phyloP scores from a whole-genome alignment of 495 filamentous ascomycete genomes.

The Podospora pseudocomata region DNA sequence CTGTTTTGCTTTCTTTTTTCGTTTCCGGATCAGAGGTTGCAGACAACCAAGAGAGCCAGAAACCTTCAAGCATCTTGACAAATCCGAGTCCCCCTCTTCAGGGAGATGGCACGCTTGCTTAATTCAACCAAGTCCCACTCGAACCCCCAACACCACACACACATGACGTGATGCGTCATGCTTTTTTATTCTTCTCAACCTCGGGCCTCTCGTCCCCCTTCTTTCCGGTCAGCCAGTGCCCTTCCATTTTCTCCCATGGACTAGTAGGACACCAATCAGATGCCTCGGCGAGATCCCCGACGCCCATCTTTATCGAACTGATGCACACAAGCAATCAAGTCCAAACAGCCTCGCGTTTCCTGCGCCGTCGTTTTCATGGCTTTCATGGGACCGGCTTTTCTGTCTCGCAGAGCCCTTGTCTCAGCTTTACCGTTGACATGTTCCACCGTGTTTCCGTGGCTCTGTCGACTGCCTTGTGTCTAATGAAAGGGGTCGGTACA shows the following conservation, averaged over 20 bases:
- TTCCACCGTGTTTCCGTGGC: conserved; percentile 22
- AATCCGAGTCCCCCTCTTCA: neutral
- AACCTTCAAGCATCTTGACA: neutral
- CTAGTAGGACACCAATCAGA: neutral
- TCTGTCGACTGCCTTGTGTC: conserved; percentile 2
- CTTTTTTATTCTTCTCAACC: neutral
- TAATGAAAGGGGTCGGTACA: conserved; percentile 7
- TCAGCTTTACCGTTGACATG: conserved; percentile 23
- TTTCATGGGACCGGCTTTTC: neutral
- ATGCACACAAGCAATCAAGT: neutral
- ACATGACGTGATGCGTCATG: no score
- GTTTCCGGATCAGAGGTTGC: neutral
- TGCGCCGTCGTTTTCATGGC: neutral
- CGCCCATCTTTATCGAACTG: neutral
- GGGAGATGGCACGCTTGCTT: neutral
- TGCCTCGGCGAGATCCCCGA: neutral
- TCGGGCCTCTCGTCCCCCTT: neutral
- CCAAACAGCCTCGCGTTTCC: conserved; percentile 1
- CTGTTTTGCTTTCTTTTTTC: neutral
- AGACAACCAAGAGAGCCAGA: neutral
- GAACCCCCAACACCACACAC: neutral
- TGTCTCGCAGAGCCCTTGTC: conserved; percentile 13
- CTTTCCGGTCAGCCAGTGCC: neutral
- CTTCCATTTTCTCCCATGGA: neutral
- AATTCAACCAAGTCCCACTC: neutral